phyloP scores from a whole-genome alignment of 2,329 filamentous ascomycete species.

The Myriosclerotinia scirpicola region DNA sequence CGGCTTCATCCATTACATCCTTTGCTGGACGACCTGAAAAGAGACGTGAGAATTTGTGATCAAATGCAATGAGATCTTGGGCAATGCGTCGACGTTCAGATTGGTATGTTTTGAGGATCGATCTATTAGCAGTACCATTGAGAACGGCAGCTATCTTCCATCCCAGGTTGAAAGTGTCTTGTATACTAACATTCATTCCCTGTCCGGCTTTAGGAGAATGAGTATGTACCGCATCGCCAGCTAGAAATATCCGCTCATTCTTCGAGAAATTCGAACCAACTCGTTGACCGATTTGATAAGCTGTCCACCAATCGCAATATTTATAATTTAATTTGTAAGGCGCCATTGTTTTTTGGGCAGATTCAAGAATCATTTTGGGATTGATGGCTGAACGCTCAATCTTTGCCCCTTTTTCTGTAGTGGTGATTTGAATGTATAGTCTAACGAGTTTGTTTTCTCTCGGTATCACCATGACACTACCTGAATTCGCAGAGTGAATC shows the following conservation, averaged over 20 bases:
- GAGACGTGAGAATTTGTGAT: conserved; percentile 56
- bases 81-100: conserved; percentile 62
- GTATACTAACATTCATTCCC: conserved; percentile 58
- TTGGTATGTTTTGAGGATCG: conserved; percentile 60
- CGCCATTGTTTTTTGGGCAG: conserved; percentile 62
- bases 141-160: conserved; percentile 52
- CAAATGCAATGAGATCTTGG: conserved; percentile 64
- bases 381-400: conserved; percentile 63
- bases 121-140: conserved; percentile 46
- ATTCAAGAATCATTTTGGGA: conserved; percentile 60
- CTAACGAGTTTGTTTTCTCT: conserved; percentile 56
- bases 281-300: conserved; percentile 59
- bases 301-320: conserved; percentile 64
- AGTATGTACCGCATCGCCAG: conserved; percentile 51
- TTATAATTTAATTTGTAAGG: conserved; percentile 67
- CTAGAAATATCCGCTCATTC: conserved; percentile 51
- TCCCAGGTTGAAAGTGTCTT: conserved; percentile 63
- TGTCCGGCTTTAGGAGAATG: conserved; percentile 65
- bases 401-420: conserved; percentile 26
- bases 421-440: conserved; percentile 48
- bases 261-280: conserved; percentile 52
- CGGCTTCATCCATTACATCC: conserved; percentile 45
- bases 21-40: conserved; percentile 56
- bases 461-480: conserved; percentile 62
- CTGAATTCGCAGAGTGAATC: conserved; percentile 52